These are phyloP conservation scores for Aeminium ludgeri DNA, from an alignment of 495 filamentous ascomycete species.

Conservation along the genomic window DNA sequence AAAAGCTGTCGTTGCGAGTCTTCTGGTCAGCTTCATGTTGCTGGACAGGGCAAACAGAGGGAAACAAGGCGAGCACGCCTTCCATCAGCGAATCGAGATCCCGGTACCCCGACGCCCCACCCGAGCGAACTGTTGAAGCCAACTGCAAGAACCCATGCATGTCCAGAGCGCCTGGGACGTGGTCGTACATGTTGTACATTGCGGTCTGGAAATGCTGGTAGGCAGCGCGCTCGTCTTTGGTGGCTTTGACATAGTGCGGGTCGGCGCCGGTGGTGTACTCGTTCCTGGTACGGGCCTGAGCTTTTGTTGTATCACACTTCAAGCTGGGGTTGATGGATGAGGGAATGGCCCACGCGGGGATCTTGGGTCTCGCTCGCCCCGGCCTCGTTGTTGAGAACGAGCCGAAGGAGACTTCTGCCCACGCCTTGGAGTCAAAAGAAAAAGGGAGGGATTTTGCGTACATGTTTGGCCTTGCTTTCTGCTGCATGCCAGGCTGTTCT, in stretches of 20 bases:
- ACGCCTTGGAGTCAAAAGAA: background rate
- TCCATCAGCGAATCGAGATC: constrained; percentile 3
- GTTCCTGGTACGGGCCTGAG: background rate
- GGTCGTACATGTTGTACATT: background rate
- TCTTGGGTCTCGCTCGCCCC: background rate
- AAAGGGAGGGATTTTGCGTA: constrained; percentile 5
- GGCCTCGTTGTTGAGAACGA: constrained; percentile 15
- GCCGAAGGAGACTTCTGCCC: background rate
- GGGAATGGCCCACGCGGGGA: background rate
- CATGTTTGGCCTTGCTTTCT: constrained; percentile 13
- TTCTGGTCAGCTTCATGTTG: constrained; percentile 7
- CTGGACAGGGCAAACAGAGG: background rate
- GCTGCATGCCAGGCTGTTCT: constrained; percentile 10
- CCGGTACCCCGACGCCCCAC: background rate
- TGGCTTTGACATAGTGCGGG: background rate
- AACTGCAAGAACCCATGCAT: constrained; percentile 8
- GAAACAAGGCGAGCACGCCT: background rate
- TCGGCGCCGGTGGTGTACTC: constrained; percentile 1
- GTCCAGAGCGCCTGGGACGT: constrained; percentile 1
- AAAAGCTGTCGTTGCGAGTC: constrained; percentile 12
- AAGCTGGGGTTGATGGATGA: background rate
- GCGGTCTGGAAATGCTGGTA: constrained; percentile 1
- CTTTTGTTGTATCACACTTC: background rate
- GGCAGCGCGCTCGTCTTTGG: background rate
- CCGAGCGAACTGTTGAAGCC: constrained; percentile 6